Percentiles rank a stretch among this genome's conserved stretches.
These are phyloP conservation scores for Lecanicillium sp. DNA, from an alignment of 2,329 filamentous ascomycete genomes.

Conservation along the genomic window DNA sequence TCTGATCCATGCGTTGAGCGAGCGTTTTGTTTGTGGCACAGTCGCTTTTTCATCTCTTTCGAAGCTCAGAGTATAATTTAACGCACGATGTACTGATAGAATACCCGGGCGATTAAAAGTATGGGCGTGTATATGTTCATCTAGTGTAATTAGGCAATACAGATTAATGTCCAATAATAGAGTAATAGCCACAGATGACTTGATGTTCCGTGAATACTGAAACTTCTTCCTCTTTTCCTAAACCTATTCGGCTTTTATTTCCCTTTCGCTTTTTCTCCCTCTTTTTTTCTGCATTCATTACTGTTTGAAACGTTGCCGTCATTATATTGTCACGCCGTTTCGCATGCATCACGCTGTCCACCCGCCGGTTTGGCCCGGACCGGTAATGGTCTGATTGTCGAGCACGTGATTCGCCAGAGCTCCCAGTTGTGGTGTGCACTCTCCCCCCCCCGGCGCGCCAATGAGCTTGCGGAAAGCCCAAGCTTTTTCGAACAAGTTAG, in stretches of 20 bases:
- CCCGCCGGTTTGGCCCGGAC: constrained; percentile 8
- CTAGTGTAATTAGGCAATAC: constrained; percentile 10
- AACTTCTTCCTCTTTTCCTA: too few species aligned
- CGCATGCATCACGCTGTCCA: neutral
- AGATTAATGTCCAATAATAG: constrained; percentile 12
- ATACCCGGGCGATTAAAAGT: constrained; percentile 4
- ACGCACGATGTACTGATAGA: constrained; percentile 13
- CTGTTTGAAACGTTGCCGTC: too few species aligned
- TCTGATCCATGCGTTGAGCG: constrained; percentile 10
- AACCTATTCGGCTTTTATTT: too few species aligned
- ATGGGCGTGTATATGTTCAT: constrained; percentile 7
- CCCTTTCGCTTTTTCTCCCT: too few species aligned
- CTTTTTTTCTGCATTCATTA: too few species aligned
- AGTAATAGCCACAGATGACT: too few species aligned
- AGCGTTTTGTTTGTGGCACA: constrained; percentile 9
- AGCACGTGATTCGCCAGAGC: constrained; percentile 13
- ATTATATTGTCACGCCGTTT: neutral
- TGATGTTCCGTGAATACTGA: too few species aligned
- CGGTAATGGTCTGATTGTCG: constrained; percentile 6
- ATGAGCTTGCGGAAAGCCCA: neutral
- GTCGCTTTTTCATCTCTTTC: constrained; percentile 2
- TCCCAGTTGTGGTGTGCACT: neutral
- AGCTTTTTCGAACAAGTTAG: neutral
- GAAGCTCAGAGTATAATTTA: neutral
- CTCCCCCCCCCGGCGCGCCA: neutral